phyloP scores from a whole-genome alignment of 192 early-diverging fungal genomes.

The Coemansia reversa region DNA sequence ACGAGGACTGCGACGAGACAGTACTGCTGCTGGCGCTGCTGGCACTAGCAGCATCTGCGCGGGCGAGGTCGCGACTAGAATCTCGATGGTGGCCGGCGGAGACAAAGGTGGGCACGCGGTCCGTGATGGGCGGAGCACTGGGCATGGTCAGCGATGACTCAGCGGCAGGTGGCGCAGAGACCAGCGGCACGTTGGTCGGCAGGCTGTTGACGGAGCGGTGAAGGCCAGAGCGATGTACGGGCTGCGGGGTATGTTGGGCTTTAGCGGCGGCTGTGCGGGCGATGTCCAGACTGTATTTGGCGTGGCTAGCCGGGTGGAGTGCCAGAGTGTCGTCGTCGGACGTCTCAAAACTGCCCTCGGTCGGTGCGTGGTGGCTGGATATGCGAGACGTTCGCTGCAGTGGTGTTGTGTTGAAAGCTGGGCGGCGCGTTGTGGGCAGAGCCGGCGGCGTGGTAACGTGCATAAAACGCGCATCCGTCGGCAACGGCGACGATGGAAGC shows the following conservation, averaged over 20 bases:
- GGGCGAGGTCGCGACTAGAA: not conserved
- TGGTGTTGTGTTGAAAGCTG: not conserved
- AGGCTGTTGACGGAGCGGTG: constrained; percentile 32
- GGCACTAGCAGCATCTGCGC: not conserved
- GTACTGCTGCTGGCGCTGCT: constrained; percentile 2
- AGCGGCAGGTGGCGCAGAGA: constrained; percentile 24
- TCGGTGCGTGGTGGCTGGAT: constrained; percentile 8
- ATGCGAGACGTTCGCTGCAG: not conserved
- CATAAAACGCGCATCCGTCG: not conserved
- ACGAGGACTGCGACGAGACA: not conserved
- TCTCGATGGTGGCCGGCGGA: constrained; percentile 15
- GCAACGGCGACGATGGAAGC: not conserved
- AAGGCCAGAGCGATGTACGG: constrained; percentile 17
- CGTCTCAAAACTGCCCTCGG: constrained; percentile 16
- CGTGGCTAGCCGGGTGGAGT: constrained; percentile 11
- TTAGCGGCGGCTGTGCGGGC: not conserved
- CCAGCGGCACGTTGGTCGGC: constrained; percentile 23
- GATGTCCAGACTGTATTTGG: constrained; percentile 19
- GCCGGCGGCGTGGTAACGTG: constrained; percentile 10
- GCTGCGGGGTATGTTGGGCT: constrained; percentile 7
- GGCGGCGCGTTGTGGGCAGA: constrained; percentile 6
- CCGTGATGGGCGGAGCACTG: constrained; percentile 36
- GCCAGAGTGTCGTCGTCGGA: not conserved
- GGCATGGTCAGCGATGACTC: constrained; percentile 12
- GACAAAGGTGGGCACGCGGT: constrained; percentile 22